A percentile compares a stretch with the other conserved stretches of the same genome.
Conservation (phyloP, 2,329 filamentous ascomycete genomes). For the Aspergillus ibericus region DNA sequence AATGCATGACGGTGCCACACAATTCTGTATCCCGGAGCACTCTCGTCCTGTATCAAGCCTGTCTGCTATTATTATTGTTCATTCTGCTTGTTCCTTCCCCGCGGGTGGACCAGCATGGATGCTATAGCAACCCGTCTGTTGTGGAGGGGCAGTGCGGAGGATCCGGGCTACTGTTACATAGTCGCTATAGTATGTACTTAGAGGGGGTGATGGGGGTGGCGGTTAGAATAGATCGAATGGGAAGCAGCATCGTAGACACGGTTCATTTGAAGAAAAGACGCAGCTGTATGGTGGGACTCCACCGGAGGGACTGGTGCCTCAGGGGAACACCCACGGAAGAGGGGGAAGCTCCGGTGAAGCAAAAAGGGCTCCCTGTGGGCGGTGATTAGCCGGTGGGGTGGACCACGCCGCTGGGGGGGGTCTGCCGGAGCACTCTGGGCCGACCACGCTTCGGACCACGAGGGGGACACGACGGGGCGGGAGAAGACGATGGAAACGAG, state of each 20-base stretch:
- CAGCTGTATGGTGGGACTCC: background rate
- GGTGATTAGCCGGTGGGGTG: constrained; percentile 9
- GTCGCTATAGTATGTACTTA: too few relatives aligned
- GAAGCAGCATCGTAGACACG: background rate
- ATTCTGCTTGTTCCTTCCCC: too few relatives aligned
- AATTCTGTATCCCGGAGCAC: too few relatives aligned
- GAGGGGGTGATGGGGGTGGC: too few relatives aligned
- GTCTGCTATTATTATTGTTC: too few relatives aligned
- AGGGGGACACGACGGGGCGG: background rate
- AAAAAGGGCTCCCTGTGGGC: background rate
- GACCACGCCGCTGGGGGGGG: background rate
- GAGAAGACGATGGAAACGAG: background rate
- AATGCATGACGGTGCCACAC: background rate
- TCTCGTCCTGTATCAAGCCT: too few relatives aligned
- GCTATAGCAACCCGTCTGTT: too few relatives aligned
- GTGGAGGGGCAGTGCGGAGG: too few relatives aligned
- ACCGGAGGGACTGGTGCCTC: background rate
- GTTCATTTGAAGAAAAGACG: background rate
- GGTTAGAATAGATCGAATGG: too few relatives aligned
- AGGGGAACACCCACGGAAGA: background rate
- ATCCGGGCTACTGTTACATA: too few relatives aligned
- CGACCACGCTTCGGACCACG: background rate
- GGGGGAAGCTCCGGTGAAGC: constrained; percentile 1
- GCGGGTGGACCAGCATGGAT: too few relatives aligned
- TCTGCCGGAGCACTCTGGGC: constrained; percentile 4